These are phyloP conservation scores for Flagelloscypha sp. DNA, from an alignment of 768 basidiomycete species.

Conservation along the genomic window DNA sequence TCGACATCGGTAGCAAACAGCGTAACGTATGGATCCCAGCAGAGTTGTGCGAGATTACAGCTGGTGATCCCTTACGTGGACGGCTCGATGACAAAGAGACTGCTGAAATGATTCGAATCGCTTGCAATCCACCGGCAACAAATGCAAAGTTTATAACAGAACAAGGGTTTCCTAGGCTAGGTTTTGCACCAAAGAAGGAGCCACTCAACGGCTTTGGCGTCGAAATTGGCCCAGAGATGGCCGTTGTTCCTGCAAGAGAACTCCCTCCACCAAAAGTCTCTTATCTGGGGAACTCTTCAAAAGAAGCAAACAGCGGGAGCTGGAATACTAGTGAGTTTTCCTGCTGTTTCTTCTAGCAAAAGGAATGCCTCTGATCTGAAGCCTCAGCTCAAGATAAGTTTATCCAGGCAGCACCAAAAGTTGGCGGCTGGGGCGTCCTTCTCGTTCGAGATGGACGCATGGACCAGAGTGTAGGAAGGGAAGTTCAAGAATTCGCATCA, in stretches of 20 bases:
- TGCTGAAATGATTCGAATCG: constrained; percentile 58
- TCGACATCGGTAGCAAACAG: constrained; percentile 49
- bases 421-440: constrained; percentile 59
- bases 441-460: constrained; percentile 44
- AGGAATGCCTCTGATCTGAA: no score
- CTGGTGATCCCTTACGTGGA: constrained; percentile 52
- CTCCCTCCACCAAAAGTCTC: constrained; percentile 49
- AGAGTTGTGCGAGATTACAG: constrained; percentile 60
- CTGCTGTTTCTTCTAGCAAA: no score
- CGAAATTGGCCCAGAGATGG: constrained; percentile 48
- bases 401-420: constrained; percentile 39
- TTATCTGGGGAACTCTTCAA: constrained; percentile 41
- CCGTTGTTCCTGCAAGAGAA: constrained; percentile 55
- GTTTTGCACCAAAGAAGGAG: constrained; percentile 32
- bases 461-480: constrained; percentile 32
- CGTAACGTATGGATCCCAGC: constrained; percentile 48
- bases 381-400: no score
- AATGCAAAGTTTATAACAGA: constrained; percentile 53
- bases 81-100: constrained; percentile 57
- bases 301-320: constrained; percentile 48
- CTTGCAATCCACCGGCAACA: constrained; percentile 52
- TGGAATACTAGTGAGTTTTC: constrained; percentile 77
- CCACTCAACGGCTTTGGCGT: constrained; percentile 52
- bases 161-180: constrained; percentile 51
- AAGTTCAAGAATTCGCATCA: constrained; percentile 39